Conservation (phyloP, 192 early-diverging fungal species). For the Entomortierella parvispora region DNA sequence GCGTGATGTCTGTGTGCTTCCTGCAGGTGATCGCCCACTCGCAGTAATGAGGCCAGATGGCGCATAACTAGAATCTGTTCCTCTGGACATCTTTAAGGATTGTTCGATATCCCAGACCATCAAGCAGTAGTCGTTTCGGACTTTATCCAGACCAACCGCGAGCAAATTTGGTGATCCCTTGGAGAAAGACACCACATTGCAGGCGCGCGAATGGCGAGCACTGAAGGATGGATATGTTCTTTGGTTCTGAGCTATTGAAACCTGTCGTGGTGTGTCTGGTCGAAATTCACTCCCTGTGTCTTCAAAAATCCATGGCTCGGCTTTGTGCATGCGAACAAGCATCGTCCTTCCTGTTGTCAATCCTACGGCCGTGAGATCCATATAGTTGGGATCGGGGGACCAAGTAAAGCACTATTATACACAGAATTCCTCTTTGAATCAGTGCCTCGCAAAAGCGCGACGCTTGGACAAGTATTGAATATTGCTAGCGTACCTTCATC, state of each 20-base stretch:
- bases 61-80: constrained; percentile 35
- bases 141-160: constrained; percentile 79
- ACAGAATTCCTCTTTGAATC: background rate
- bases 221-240: constrained; percentile 55
- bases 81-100: constrained; percentile 50
- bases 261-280: constrained; percentile 47
- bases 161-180: constrained; percentile 66
- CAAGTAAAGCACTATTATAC: constrained; percentile 68
- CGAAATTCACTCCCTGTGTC: constrained; percentile 51
- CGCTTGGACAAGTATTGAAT: background rate
- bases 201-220: constrained; percentile 66
- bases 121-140: constrained; percentile 74
- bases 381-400: constrained; percentile 68
- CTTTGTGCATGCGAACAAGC: constrained; percentile 61
- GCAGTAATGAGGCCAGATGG: constrained; percentile 32
- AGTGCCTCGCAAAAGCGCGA: background rate
- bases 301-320: constrained; percentile 49
- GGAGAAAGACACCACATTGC: constrained; percentile 80
- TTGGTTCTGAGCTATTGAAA: constrained; percentile 37
- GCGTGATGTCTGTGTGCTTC: constrained; percentile 34
- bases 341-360: constrained; percentile 66
- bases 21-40: constrained; percentile 22
- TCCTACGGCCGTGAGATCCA: constrained; percentile 69
- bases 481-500: constrained; percentile 53
- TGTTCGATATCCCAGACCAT: constrained; percentile 81